These are phyloP conservation scores for Septoria petroselini DNA, from an alignment of 2,329 filamentous ascomycete genomes.

Conservation along the genomic window DNA sequence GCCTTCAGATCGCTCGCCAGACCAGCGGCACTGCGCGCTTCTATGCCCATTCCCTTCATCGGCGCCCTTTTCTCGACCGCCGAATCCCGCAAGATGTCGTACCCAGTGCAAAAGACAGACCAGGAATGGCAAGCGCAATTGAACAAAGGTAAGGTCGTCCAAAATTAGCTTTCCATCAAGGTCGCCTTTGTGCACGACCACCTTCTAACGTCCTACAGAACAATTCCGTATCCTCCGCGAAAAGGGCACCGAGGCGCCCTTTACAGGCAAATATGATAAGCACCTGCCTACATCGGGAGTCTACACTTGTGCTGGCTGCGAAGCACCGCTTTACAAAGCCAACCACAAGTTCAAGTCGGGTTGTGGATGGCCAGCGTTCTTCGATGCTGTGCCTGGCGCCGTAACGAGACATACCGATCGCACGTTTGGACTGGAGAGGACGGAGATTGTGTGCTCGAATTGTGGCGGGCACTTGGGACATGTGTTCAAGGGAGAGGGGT, in stretches of 20 bases:
- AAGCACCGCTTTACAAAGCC: slow-evolving; percentile 85
- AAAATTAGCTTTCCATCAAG: slow-evolving; percentile 21
- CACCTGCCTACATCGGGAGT: slow-evolving; percentile 73
- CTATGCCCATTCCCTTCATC: slow-evolving; percentile 80
- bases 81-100: slow-evolving; percentile 61
- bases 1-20: slow-evolving; percentile 33
- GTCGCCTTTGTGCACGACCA: slow-evolving; percentile 6
- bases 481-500: slow-evolving; percentile 88
- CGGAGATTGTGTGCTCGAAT: slow-evolving; percentile 90
- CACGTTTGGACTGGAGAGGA: slow-evolving; percentile 76
- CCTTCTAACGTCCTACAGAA: slow-evolving; percentile 56
- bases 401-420: slow-evolving; percentile 77
- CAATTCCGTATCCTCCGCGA: slow-evolving; percentile 92
- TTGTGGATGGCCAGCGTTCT: slow-evolving; percentile 98
- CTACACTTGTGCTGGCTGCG: slow-evolving; percentile 84
- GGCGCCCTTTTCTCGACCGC: slow-evolving; percentile 68
- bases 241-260: slow-evolving; percentile 84
- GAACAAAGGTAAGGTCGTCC: slow-evolving; percentile 58
- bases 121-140: slow-evolving; percentile 89
- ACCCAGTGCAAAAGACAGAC: slow-evolving; percentile 74
- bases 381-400: slow-evolving; percentile 87
- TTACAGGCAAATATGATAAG: slow-evolving; percentile 80
- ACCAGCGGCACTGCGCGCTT: slow-evolving; percentile 38
- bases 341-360: slow-evolving; percentile 93
- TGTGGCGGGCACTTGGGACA: slow-evolving; percentile 91